phyloP scores from a whole-genome alignment of 1,284 basidiomycete species.

The Fomitiporia mediterranea region DNA sequence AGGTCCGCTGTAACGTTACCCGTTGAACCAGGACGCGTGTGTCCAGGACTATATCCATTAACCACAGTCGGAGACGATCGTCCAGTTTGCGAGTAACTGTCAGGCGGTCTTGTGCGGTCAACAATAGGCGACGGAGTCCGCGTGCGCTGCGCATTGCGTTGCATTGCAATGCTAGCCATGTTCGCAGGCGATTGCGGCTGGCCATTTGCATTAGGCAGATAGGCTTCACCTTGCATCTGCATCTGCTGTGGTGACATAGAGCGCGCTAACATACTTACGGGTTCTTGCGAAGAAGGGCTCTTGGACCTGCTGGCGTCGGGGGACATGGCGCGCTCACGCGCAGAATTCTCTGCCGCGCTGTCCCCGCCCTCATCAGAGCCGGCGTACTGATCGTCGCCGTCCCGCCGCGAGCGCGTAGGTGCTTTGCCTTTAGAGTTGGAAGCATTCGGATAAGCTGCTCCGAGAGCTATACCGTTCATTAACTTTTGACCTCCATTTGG shows the following conservation, averaged over 20 bases:
- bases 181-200: slow-evolving; percentile 38
- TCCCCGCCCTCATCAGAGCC: slow-evolving; percentile 51
- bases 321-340: slow-evolving; percentile 48
- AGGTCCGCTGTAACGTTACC: slow-evolving; percentile 71
- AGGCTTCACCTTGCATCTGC: slow-evolving; percentile 34
- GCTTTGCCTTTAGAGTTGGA: slow-evolving; percentile 42
- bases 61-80: slow-evolving; percentile 49
- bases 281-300: slow-evolving; percentile 49
- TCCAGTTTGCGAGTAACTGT: slow-evolving; percentile 54
- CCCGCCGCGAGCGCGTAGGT: slow-evolving; percentile 57
- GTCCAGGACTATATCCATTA: slow-evolving; percentile 44
- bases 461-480: slow-evolving; percentile 39
- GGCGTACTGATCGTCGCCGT: slow-evolving; percentile 54
- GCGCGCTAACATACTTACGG: slow-evolving; percentile 34
- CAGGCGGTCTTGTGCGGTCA: slow-evolving; percentile 51
- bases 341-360: slow-evolving; percentile 36
- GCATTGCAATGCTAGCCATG: slow-evolving; percentile 51
- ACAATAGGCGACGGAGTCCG: slow-evolving; percentile 58
- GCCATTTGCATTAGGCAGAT: slow-evolving; percentile 23
- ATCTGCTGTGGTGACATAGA: slow-evolving; percentile 49
- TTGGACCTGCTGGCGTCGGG: slow-evolving; percentile 53
- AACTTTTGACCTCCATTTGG: slow-evolving; percentile 34
- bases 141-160: slow-evolving; percentile 43
- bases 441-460: slow-evolving; percentile 31
- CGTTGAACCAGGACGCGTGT: slow-evolving; percentile 48